Percentiles rank a stretch among this genome's conserved stretches.
phyloP scores from a whole-genome alignment of 306 rosid species.

The Delonix regia region DNA sequence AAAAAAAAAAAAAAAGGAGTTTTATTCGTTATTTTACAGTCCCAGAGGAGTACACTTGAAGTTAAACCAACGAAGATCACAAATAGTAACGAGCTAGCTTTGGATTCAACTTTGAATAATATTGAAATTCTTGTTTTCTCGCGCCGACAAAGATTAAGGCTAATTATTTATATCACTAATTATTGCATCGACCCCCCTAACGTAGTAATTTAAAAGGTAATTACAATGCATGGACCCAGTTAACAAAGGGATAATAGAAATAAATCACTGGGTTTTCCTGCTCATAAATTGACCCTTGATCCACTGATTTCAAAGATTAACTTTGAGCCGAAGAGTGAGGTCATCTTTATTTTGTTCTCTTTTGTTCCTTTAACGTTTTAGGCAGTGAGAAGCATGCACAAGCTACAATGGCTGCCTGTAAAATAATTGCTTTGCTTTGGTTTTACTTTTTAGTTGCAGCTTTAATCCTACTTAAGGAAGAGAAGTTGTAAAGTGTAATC shows the following conservation, averaged over 20 bases:
- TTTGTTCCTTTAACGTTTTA: neutral
- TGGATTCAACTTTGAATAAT: neutral
- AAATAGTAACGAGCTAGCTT: neutral
- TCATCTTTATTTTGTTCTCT: constrained; percentile 9
- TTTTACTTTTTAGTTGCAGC: constrained; percentile 49
- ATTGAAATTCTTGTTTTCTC: neutral
- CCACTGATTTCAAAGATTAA: constrained; percentile 32
- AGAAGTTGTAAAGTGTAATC: constrained; percentile 47
- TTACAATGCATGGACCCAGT: neutral
- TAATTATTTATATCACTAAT: neutral
- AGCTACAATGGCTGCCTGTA: constrained; percentile 32
- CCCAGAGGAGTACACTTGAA: neutral
- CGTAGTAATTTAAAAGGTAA: constrained; percentile 17
- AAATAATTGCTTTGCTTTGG: constrained; percentile 51
- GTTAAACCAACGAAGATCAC: neutral
- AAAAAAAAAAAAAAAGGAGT: neutral
- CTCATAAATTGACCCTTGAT: constrained; percentile 37
- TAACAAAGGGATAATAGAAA: neutral
- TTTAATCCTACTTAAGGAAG: constrained; percentile 42
- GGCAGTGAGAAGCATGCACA: constrained; percentile 24
- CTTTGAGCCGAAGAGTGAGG: constrained; percentile 8
- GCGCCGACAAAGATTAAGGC: neutral
- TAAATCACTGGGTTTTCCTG: neutral
- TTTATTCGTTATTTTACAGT: neutral
- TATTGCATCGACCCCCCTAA: constrained; percentile 13